phyloP scores from a whole-genome alignment of 768 basidiomycete genomes.

The Cystofilobasidium ferigula region DNA sequence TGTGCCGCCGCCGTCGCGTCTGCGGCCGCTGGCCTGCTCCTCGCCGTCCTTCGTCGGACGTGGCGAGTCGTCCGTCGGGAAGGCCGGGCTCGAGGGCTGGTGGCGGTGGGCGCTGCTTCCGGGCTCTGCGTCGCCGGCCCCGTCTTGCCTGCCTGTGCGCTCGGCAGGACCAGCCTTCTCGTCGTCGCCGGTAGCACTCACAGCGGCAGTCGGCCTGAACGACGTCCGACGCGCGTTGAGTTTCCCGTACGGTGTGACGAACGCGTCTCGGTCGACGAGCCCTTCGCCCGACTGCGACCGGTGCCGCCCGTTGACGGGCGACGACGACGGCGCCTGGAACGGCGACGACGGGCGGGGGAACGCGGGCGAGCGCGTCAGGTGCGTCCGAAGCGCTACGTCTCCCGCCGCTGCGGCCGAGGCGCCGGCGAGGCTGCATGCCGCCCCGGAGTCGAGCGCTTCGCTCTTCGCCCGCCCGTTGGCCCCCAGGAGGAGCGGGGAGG shows the following conservation, averaged over 20 bases:
- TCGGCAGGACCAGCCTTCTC: neutral
- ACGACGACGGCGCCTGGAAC: neutral
- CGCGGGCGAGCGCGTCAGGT: neutral
- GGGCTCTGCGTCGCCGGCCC: too few relatives aligned
- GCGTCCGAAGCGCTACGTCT: neutral
- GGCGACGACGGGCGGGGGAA: conserved; percentile 1
- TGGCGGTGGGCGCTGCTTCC: neutral
- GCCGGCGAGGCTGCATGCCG: neutral
- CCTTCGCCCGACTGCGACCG: neutral
- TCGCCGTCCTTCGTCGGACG: neutral
- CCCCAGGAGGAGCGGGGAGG: neutral
- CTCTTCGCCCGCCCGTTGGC: neutral
- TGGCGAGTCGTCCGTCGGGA: conserved; percentile 1
- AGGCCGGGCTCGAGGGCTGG: neutral
- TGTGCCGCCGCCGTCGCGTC: neutral
- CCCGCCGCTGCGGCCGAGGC: too few relatives aligned
- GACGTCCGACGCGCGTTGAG: neutral
- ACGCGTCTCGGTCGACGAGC: neutral
- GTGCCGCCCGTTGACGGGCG: conserved; percentile 1
- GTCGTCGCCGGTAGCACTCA: neutral
- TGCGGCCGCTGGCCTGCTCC: neutral
- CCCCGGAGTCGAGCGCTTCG: neutral
- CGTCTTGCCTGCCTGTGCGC: too few relatives aligned
- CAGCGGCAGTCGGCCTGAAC: neutral
- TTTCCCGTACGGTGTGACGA: conserved; percentile 1